A percentile compares a stretch with the other conserved stretches of the same genome.
phyloP scores from a whole-genome alignment of 2,329 filamentous ascomycete genomes.

The Colletotrichum graminicola region DNA sequence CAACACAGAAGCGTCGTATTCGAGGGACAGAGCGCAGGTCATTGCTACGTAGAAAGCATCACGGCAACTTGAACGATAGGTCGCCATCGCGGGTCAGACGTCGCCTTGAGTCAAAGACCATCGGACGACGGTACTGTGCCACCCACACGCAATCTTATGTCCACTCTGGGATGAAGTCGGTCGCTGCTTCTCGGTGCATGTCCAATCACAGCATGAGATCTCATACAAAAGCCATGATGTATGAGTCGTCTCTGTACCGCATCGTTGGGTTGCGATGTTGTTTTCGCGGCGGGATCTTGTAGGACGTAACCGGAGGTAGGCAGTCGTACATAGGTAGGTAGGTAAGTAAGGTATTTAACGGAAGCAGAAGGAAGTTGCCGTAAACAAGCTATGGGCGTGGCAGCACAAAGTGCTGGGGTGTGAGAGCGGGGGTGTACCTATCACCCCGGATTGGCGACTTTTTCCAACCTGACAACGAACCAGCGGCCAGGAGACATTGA shows the following conservation, averaged over 20 bases:
- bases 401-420: background rate
- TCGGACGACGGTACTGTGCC: background rate
- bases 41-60: constrained; percentile 33
- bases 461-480: constrained; percentile 24
- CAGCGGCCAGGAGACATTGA: background rate
- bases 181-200: background rate
- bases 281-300: background rate
- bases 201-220: background rate
- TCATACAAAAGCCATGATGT: background rate
- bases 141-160: background rate
- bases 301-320: background rate
- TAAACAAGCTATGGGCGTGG: constrained; percentile 34
- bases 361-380: background rate
- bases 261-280: too few relatives aligned
- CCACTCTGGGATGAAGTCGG: background rate
- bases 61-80: constrained; percentile 1
- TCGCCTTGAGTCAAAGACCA: background rate
- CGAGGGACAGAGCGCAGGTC: constrained; percentile 31
- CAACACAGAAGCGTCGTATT: constrained; percentile 30
- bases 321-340: too few relatives aligned
- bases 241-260: background rate
- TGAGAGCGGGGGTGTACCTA: constrained; percentile 24
- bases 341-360: too few relatives aligned
- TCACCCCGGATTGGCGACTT: constrained; percentile 27
- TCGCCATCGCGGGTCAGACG: background rate